A percentile compares a stretch with the other conserved stretches of the same genome.
Evolutionary conservation across 2,329 filamentous ascomycete species (phyloP).

Genomic region (Grosmannia serpens): DNA sequence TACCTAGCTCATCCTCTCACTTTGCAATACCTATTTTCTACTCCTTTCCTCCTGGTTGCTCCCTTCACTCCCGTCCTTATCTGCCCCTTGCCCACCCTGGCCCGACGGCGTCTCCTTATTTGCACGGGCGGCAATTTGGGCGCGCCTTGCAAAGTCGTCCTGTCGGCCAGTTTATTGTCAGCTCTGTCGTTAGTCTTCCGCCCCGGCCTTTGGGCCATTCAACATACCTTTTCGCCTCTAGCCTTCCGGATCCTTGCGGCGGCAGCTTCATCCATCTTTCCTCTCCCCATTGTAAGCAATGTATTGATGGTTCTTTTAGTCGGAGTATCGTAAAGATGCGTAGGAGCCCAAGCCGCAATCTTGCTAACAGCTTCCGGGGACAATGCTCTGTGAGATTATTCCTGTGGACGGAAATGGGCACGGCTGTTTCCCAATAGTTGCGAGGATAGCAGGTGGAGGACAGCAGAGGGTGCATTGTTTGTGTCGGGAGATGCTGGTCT

Average conservation of each 20-base stretch:
- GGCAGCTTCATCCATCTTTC: conserved; percentile 31
- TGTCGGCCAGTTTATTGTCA: conserved; percentile 6
- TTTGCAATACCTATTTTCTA: neutral
- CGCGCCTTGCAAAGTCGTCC: conserved; percentile 25
- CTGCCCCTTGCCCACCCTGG: conserved; percentile 10
- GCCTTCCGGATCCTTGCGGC: conserved; percentile 30
- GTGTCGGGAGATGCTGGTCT: neutral
- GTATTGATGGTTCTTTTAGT: too few species aligned
- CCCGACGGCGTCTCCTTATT: conserved; percentile 18
- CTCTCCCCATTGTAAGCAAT: conserved; percentile 18
- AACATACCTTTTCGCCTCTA: conserved; percentile 25
- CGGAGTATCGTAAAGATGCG: too few species aligned
- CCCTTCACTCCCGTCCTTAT: neutral
- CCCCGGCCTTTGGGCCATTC: neutral
- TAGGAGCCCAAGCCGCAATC: neutral
- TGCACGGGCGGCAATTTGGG: conserved; percentile 21
- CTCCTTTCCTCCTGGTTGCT: neutral
- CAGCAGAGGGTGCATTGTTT: neutral
- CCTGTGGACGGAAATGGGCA: too few species aligned
- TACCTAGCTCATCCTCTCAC: neutral
- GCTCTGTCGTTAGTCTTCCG: conserved; percentile 3
- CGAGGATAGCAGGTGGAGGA: neutral
- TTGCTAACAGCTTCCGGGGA: neutral
- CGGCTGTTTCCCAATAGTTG: neutral
- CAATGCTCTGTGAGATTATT: neutral